A percentile compares a stretch with the other conserved stretches of the same genome.
These are phyloP conservation scores for Zasmidium citrigriseum DNA, from an alignment of 2,329 filamentous ascomycete species.

Conservation along the genomic window DNA sequence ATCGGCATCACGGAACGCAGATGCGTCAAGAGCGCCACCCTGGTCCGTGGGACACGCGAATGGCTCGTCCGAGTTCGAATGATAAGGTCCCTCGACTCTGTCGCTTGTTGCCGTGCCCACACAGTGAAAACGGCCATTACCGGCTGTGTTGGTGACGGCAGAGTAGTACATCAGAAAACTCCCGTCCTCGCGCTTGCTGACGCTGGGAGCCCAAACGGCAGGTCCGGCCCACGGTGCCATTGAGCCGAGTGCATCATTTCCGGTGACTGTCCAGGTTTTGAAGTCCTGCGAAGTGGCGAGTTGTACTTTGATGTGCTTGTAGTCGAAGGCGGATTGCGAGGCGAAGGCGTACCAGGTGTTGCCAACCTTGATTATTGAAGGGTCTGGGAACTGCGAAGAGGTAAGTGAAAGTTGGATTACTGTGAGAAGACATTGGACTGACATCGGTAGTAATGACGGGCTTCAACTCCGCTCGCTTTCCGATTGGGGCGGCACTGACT, in stretches of 20 bases:
- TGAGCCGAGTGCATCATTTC: slow-evolving; percentile 32
- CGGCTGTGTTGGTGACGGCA: slow-evolving; percentile 28
- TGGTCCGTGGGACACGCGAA: slow-evolving; percentile 29
- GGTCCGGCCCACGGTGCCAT: slow-evolving; percentile 33
- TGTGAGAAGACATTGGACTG: background rate
- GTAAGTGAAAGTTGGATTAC: background rate
- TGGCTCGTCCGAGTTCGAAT: slow-evolving; percentile 21
- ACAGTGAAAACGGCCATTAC: slow-evolving; percentile 27
- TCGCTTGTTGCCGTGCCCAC: slow-evolving; percentile 28
- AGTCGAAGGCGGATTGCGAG: slow-evolving; percentile 30
- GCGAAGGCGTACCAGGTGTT: slow-evolving; percentile 40
- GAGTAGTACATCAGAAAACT: slow-evolving; percentile 33
- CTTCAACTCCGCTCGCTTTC: slow-evolving; percentile 8
- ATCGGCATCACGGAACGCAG: slow-evolving; percentile 28
- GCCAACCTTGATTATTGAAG: slow-evolving; percentile 34
- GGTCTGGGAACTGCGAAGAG: slow-evolving; percentile 40
- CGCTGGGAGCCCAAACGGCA: slow-evolving; percentile 39
- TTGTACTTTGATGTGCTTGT: slow-evolving; percentile 33
- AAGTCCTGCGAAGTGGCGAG: slow-evolving; percentile 38
- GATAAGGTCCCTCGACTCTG: slow-evolving; percentile 28
- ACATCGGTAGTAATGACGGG: slow-evolving; percentile 22
- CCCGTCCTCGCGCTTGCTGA: slow-evolving; percentile 28
- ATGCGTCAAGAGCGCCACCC: slow-evolving; percentile 33
- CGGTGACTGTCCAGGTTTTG: slow-evolving; percentile 29
- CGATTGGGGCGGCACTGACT: slow-evolving; percentile 8